Percentiles rank a stretch among this genome's conserved stretches.
phyloP scores from a whole-genome alignment of 31 red algal species.

The Asparagopsis taxiformis region DNA sequence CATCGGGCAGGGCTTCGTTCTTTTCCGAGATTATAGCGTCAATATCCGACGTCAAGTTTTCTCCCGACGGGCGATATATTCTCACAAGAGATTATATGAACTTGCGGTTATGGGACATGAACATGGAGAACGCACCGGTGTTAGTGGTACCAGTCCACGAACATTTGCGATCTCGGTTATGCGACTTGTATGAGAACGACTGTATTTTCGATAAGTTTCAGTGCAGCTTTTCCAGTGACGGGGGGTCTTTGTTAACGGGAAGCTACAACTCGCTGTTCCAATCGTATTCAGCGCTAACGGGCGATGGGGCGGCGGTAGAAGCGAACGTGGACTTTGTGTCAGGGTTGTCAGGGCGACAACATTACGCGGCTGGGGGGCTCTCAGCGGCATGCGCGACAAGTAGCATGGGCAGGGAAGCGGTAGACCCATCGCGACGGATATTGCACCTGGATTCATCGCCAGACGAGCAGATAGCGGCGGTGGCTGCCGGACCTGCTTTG shows the following conservation, averaged over 20 bases:
- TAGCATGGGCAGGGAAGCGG: conserved; percentile 33
- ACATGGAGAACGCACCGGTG: conserved; percentile 77
- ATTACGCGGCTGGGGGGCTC: conserved; percentile 41
- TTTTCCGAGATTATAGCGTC: conserved; percentile 93
- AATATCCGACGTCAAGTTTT: conserved; percentile 85
- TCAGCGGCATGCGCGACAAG: conserved; percentile 9
- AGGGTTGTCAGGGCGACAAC: conserved; percentile 34
- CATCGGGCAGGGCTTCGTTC: conserved; percentile 45
- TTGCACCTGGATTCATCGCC: conserved; percentile 59
- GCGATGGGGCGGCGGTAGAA: conserved; percentile 54
- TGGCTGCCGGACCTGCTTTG: conserved; percentile 74
- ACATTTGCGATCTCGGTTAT: conserved; percentile 65
- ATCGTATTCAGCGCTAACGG: conserved; percentile 55
- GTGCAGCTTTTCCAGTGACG: conserved; percentile 81
- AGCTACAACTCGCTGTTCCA: conserved; percentile 81
- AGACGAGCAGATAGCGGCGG: conserved; percentile 49
- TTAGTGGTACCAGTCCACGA: conserved; percentile 81
- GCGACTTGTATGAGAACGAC: conserved; percentile 91
- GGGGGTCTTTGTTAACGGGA: conserved; percentile 77
- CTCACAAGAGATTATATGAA: conserved; percentile 92
- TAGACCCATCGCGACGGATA: conserved; percentile 61
- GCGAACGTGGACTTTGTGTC: conserved; percentile 85
- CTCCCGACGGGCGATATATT: conserved; percentile 82
- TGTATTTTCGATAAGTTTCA: conserved; percentile 98
- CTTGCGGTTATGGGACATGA: conserved; percentile 86